Conservation (phyloP, 2,329 filamentous ascomycete species). For the Teratosphaeria nubilosa region DNA sequence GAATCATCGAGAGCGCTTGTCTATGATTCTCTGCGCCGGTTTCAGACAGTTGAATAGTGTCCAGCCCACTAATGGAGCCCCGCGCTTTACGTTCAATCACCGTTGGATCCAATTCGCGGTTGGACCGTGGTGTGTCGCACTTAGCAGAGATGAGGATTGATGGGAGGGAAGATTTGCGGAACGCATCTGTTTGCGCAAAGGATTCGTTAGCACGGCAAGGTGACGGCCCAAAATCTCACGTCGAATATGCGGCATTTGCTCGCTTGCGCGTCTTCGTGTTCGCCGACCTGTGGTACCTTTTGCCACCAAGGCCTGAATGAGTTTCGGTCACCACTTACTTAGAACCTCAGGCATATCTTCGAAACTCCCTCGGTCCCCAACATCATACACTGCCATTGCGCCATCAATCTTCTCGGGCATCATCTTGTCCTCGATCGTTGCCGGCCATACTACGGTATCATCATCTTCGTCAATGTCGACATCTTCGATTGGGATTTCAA, state of each 20-base stretch:
- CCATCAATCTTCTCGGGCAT: conserved; percentile 65
- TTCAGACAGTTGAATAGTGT: conserved; percentile 60
- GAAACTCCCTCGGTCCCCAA: conserved; percentile 67
- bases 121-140: conserved; percentile 65
- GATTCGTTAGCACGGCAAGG: conserved; percentile 1
- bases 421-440: conserved; percentile 51
- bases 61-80: conserved; percentile 50
- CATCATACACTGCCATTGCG: conserved; percentile 78
- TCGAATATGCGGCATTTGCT: neutral
- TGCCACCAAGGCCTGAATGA: neutral
- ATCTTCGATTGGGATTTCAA: conserved; percentile 46
- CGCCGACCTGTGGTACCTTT: neutral
- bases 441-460: conserved; percentile 47
- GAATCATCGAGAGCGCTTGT: conserved; percentile 63
- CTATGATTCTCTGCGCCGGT: conserved; percentile 62
- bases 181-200: conserved; percentile 48
- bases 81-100: conserved; percentile 55
- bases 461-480: conserved; percentile 41
- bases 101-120: conserved; percentile 61
- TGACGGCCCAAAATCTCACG: neutral
- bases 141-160: conserved; percentile 80
- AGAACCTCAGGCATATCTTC: conserved; percentile 63
- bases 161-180: conserved; percentile 63
- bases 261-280: neutral
- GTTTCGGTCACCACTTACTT: conserved; percentile 48